Conservation (phyloP, 495 filamentous ascomycete species). For the Hyaloscypha finlandica region DNA sequence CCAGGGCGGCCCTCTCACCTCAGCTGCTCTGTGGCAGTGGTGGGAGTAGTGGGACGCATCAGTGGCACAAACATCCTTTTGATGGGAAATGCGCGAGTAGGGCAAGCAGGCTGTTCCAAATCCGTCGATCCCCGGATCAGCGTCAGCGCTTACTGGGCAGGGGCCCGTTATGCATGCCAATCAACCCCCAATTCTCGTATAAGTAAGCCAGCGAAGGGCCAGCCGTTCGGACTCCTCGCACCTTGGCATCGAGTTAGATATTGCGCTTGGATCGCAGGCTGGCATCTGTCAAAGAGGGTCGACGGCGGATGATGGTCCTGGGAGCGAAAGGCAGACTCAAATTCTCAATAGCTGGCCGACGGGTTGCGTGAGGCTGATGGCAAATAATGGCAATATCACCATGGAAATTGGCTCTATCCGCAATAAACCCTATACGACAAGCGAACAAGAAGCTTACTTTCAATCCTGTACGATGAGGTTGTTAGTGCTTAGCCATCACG, state of each 20-base stretch:
- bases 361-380: constrained; percentile 16
- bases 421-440: background rate
- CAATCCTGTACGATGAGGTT: background rate
- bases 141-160: constrained; percentile 19
- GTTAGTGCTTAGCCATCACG: background rate
- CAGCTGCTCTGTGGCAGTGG: background rate
- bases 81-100: background rate
- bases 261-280: background rate
- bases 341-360: background rate
- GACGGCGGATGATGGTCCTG: background rate
- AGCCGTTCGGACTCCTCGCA: background rate
- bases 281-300: background rate
- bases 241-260: background rate
- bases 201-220: background rate
- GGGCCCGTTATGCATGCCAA: constrained; percentile 6
- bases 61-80: background rate
- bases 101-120: constrained; percentile 11
- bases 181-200: constrained; percentile 13
- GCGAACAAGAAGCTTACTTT: background rate
- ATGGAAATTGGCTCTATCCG: background rate
- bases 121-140: constrained; percentile 21
- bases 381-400: background rate
- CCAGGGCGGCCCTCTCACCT: background rate
- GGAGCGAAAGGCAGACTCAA: background rate
- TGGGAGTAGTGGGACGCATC: background rate